Percentiles rank a stretch among this genome's conserved stretches.
phyloP scores from a whole-genome alignment of 73 alveolate genomes.

The Symbiodinium natans region DNA sequence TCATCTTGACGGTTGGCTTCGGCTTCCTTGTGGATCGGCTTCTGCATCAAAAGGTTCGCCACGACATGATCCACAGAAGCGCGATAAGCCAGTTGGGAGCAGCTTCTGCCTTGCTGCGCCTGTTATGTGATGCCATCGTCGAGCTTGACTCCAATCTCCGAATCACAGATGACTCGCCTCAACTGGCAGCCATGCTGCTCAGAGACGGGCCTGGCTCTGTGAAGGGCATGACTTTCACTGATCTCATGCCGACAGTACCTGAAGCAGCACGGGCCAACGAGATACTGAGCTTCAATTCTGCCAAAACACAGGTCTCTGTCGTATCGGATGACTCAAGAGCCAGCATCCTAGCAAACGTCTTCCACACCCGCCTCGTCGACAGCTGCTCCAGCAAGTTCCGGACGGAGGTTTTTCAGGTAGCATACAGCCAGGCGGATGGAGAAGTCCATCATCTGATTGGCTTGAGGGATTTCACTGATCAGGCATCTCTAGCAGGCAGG shows the following conservation, averaged over 20 bases:
- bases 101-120: not conserved
- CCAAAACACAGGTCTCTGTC: not conserved
- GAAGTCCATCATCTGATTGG: slow-evolving; percentile 59
- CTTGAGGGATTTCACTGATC: slow-evolving; percentile 61
- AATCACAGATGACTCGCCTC: not conserved
- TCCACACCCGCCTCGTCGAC: not conserved
- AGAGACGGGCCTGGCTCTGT: not conserved
- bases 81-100: not conserved
- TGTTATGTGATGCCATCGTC: not conserved
- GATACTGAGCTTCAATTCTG: not conserved
- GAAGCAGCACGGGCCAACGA: not conserved
- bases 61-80: not conserved
- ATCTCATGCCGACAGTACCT: not conserved
- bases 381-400: slow-evolving; percentile 32
- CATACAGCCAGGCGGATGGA: slow-evolving; percentile 48
- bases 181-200: slow-evolving; percentile 13
- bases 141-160: slow-evolving; percentile 1
- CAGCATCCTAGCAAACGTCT: not conserved
- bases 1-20: not conserved
- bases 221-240: slow-evolving; percentile 6
- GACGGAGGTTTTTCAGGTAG: slow-evolving; percentile 30
- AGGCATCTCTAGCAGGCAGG: slow-evolving; percentile 35
- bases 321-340: not conserved
- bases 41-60: not conserved
- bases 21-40: not conserved